A percentile compares a stretch with the other conserved stretches of the same genome.
phyloP scores from a whole-genome alignment of 78 protist genomes.

The Dictyostelium capitatum region DNA sequence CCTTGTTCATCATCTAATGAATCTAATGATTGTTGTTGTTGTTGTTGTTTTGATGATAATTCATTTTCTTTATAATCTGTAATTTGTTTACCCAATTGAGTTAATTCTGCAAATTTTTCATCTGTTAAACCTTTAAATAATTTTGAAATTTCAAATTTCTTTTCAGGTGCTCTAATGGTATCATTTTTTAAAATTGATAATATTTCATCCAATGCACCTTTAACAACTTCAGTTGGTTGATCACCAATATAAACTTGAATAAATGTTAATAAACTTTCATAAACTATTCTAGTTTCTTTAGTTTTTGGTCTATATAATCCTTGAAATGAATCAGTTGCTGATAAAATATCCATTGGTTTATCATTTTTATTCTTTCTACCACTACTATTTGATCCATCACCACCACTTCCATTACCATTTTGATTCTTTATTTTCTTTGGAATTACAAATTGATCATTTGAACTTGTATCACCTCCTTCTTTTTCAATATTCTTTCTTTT shows the following conservation, averaged over 20 bases:
- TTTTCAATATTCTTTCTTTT: constrained; percentile 46
- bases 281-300: constrained; percentile 82
- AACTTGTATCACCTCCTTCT: not conserved
- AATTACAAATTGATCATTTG: not conserved
- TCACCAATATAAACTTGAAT: constrained; percentile 80
- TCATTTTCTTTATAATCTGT: constrained; percentile 83
- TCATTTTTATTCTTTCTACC: not conserved
- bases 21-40: not conserved
- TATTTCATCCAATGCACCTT: constrained; percentile 96
- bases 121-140: constrained; percentile 50
- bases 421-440: constrained; percentile 52
- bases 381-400: too few relatives aligned
- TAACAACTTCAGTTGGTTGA: constrained; percentile 88
- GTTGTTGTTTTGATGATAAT: not conserved
- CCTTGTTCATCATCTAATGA: constrained; percentile 89
- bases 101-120: constrained; percentile 80
- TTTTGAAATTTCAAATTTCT: constrained; percentile 52
- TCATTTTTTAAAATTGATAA: constrained; percentile 90
- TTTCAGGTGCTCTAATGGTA: constrained; percentile 54
- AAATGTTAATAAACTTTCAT: constrained; percentile 82
- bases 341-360: constrained; percentile 29
- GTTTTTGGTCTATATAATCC: constrained; percentile 90
- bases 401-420: not conserved
- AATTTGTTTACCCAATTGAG: constrained; percentile 74
- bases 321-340: constrained; percentile 73